A percentile compares a stretch with the other conserved stretches of the same genome.
Conservation (phyloP, 2,329 filamentous ascomycete genomes). For the Canariomyces notabilis region DNA sequence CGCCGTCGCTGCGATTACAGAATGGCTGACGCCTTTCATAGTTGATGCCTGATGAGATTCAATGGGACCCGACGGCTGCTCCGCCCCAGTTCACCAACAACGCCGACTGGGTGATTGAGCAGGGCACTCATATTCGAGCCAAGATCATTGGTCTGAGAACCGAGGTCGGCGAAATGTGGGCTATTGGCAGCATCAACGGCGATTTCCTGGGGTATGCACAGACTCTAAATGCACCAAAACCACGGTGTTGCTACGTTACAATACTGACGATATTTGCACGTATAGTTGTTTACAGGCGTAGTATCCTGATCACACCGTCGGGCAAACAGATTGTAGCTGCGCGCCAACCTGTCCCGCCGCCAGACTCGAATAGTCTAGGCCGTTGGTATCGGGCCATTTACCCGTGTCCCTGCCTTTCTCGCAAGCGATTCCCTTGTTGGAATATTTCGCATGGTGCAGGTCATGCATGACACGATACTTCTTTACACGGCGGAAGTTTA, state of each 20-base stretch:
- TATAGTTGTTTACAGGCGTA: conserved; percentile 15
- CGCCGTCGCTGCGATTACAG: conserved; percentile 10
- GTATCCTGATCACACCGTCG: background rate
- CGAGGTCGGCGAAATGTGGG: conserved; percentile 92
- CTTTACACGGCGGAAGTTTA: no score
- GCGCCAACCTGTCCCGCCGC: no score
- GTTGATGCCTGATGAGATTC: conserved; percentile 89
- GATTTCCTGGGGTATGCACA: conserved; percentile 60
- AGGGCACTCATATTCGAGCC: conserved; percentile 85
- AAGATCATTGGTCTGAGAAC: conserved; percentile 92
- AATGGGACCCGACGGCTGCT: conserved; percentile 91
- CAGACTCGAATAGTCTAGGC: no score
- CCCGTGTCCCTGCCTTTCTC: no score
- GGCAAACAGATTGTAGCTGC: no score
- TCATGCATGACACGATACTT: no score
- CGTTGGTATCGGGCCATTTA: no score
- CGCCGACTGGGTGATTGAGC: conserved; percentile 88
- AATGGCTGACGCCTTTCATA: conserved; percentile 33
- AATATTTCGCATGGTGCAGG: no score
- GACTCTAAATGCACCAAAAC: background rate
- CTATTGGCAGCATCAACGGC: conserved; percentile 94
- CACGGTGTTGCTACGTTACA: background rate
- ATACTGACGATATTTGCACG: background rate
- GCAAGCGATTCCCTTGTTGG: no score
- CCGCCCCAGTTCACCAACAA: conserved; percentile 97